Conservation (phyloP, 805 yeast species). For the Metschnikowia continentalis region DNA sequence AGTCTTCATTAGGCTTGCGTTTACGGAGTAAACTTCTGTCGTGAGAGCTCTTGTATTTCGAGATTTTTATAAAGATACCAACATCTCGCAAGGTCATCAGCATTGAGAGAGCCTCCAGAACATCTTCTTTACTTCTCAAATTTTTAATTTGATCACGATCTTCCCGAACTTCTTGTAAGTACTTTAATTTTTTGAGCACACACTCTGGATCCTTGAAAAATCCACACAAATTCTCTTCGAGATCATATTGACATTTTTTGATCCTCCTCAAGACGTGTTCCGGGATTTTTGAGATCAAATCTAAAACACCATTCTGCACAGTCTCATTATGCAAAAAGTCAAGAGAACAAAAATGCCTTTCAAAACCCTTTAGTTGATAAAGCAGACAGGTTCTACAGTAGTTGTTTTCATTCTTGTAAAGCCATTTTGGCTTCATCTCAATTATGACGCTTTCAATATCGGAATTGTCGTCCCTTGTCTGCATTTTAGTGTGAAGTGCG, state of each 20-base stretch:
- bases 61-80: constrained; percentile 44
- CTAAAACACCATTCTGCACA: constrained; percentile 9
- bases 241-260: not conserved
- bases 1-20: not conserved
- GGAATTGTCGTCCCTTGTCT: not conserved
- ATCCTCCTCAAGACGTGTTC: constrained; percentile 1
- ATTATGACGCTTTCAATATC: constrained; percentile 6
- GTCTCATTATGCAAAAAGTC: constrained; percentile 10
- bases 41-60: not conserved
- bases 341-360: constrained; percentile 17
- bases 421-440: constrained; percentile 20
- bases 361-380: constrained; percentile 8
- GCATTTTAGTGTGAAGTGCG: constrained; percentile 23
- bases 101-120: constrained; percentile 35
- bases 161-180: constrained; percentile 31
- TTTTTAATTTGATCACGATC: constrained; percentile 31
- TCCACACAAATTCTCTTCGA: not conserved
- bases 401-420: constrained; percentile 12
- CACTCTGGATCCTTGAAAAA: constrained; percentile 3
- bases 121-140: constrained; percentile 30
- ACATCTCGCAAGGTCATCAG: constrained; percentile 58
- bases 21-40: not conserved
- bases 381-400: constrained; percentile 19
- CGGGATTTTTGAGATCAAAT: constrained; percentile 11
- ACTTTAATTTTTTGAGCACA: constrained; percentile 29